Evolutionary conservation across 768 basidiomycete genomes (phyloP), one percentile per base, ranked within the genome.

Genomic region (Phanerodontia chrysosporium): DNA sequence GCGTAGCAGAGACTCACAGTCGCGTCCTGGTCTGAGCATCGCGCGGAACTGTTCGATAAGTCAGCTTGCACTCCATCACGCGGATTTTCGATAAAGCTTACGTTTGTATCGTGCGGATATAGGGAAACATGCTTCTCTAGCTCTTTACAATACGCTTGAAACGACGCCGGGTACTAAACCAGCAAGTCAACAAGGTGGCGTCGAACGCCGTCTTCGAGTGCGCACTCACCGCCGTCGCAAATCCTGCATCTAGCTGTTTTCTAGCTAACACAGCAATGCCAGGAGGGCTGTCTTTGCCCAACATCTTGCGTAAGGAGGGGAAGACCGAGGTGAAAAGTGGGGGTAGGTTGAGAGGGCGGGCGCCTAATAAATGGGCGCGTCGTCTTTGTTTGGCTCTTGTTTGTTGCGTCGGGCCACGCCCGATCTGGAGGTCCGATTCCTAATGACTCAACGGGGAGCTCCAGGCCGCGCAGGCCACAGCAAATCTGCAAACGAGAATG

Each of bases 1-100:
- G 46, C 62, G 28, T 57, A 44, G 10, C 48, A 44, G 28, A 49
- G 51, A 69, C 78, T 73, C 64, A 81, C 80, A 75, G 63, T 77
- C 74, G 55, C 54, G 57, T 25, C 68, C 66, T 18, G 76, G 74
- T 36, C 77, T 69, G 29, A 76, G 62, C 51, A 58, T 69, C 44
- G 79, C 62, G 60, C 69, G 69, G 63, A 76, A 80, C 79, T 80
- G 45, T 28, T 60, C 24, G 55, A 44, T 21, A 16, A 22, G 30
- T 9, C n/a, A n/a, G 28, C 1, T 2, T 28, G n/a, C n/a, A n/a
- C n/a, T n/a, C n/a, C n/a, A n/a, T 30, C 16, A 32, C 49, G 28
- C 30, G 27, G 3, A 2, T 18, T 30, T 2, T 51, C 16, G 49
- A 28, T 16, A 44, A n/a, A 18, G 57, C 63, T 21, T 49, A 69